Percentiles rank a stretch among this genome's conserved stretches.
phyloP scores from a whole-genome alignment of 345 rosid genomes.

The Anastatica hierochuntica region DNA sequence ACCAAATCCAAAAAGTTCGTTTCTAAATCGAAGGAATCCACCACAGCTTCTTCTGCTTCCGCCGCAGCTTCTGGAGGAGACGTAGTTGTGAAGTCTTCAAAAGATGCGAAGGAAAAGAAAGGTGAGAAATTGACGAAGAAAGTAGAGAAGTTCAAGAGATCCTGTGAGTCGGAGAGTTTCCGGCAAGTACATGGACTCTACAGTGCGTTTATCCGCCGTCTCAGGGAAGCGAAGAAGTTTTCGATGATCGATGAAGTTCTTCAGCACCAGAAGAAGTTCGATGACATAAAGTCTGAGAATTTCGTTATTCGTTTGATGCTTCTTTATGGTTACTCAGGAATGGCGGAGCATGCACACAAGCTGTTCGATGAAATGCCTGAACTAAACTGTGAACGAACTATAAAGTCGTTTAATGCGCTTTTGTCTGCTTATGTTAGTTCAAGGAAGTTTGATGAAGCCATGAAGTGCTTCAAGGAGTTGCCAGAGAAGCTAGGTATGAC shows the following conservation, averaged over 20 bases:
- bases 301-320: conserved; percentile 41
- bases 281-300: conserved; percentile 46
- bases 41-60: neutral
- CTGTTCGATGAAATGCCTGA: conserved; percentile 83
- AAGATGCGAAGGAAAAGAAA: conserved; percentile 22
- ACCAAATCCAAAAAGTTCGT: conserved; percentile 19
- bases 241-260: conserved; percentile 47
- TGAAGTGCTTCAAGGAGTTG: conserved; percentile 31
- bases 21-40: conserved; percentile 8
- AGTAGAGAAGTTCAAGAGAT: conserved; percentile 49
- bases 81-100: neutral
- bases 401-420: conserved; percentile 52
- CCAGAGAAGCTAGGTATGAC: conserved; percentile 42
- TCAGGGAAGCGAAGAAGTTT: conserved; percentile 35
- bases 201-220: conserved; percentile 46
- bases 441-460: conserved; percentile 34
- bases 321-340: conserved; percentile 46
- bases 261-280: conserved; percentile 63
- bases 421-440: conserved; percentile 44
- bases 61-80: neutral
- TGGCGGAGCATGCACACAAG: conserved; percentile 58
- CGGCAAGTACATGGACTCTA: conserved; percentile 38
- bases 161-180: conserved; percentile 43
- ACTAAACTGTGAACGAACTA: conserved; percentile 44
- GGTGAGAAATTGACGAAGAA: conserved; percentile 32